Percentiles rank a stretch among this genome's conserved stretches.
Conservation (phyloP, 345 rosid species). For the Barbarea vulgaris region DNA sequence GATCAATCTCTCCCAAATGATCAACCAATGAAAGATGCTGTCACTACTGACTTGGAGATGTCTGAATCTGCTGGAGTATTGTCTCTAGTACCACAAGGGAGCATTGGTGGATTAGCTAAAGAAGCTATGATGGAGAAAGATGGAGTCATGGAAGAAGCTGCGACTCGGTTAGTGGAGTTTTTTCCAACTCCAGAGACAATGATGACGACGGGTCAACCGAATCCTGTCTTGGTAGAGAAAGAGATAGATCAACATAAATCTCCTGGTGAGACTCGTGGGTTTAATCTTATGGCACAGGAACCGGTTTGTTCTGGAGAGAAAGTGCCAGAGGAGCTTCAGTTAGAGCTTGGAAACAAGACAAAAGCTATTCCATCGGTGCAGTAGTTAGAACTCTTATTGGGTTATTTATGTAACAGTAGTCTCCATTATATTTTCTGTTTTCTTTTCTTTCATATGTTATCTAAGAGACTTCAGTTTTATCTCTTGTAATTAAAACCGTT, state of each 20-base stretch:
- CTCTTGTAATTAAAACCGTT: not conserved
- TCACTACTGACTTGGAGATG: slow-evolving; percentile 25
- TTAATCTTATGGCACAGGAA: slow-evolving; percentile 30
- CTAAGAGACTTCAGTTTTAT: not conserved
- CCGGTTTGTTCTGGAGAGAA: slow-evolving; percentile 33
- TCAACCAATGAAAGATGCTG: slow-evolving; percentile 38
- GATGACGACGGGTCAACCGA: slow-evolving; percentile 24
- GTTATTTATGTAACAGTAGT: not conserved
- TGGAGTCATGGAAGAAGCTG: slow-evolving; percentile 26
- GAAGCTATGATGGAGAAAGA: not conserved
- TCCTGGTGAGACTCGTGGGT: slow-evolving; percentile 35
- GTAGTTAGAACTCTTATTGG: slow-evolving; percentile 2
- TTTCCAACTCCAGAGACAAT: slow-evolving; percentile 31
- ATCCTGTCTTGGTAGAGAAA: slow-evolving; percentile 28
- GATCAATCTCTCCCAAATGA: slow-evolving; percentile 18
- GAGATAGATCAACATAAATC: slow-evolving; percentile 31
- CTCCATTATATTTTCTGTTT: not conserved
- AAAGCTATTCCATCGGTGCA: slow-evolving; percentile 17
- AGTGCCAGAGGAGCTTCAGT: slow-evolving; percentile 35
- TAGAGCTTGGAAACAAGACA: slow-evolving; percentile 43
- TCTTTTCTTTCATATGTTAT: not conserved
- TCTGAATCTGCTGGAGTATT: slow-evolving; percentile 41
- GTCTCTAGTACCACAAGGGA: slow-evolving; percentile 26
- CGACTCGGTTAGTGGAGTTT: slow-evolving; percentile 33
- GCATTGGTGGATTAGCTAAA: slow-evolving; percentile 11